Base-by-base conservation (phyloP, 108 stramenopile genomes). In the Ochromonas danica region DNA sequence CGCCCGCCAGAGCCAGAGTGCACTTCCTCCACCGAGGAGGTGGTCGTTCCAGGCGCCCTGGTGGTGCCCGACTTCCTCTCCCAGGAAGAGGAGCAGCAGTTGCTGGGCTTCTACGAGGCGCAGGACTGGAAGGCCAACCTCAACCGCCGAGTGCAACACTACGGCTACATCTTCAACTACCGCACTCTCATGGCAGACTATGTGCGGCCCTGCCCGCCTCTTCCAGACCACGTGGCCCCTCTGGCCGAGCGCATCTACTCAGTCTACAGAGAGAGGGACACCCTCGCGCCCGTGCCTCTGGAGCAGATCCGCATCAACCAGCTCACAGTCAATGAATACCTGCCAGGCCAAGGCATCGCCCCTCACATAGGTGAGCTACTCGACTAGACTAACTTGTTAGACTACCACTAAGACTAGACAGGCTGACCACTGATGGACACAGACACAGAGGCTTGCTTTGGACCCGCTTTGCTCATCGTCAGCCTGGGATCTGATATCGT, bases 401-500 rank as follows among this genome's bases (percentile, higher is more conserved):
- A n/a, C n/a, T n/a, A n/a, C n/a, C n/a, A n/a, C n/a, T n/a, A n/a
- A n/a, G n/a, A n/a, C n/a, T n/a, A n/a, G n/a, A n/a, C n/a, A n/a
- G n/a, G n/a, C n/a, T n/a, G n/a, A n/a, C n/a, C n/a, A n/a, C n/a
- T n/a, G n/a, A n/a, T n/a, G n/a, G n/a, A n/a, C n/a, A 10, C 25
- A 75, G 72, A 75, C 40, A 75, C 72, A 36, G 40, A 75, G 40
- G 6, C 72, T 27, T 75, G 72, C 31, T 75, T 75, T 75, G 72
- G 72, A 17, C 17, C 14, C 3, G 51, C 6, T 22, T 30, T 75
- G 3, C 25, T 57, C 31, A 75, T 75, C 35, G 6, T 75, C 14
- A 57, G 22, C 45, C 40, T 75, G 27, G 31, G 31, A 31, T 14
- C 14, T 33, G 72, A 33, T 14, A 60, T 75, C 45, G 72, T 75